These are phyloP conservation scores for Iris pallida DNA, from an alignment of 116 monocot species.

Conservation along the genomic window DNA sequence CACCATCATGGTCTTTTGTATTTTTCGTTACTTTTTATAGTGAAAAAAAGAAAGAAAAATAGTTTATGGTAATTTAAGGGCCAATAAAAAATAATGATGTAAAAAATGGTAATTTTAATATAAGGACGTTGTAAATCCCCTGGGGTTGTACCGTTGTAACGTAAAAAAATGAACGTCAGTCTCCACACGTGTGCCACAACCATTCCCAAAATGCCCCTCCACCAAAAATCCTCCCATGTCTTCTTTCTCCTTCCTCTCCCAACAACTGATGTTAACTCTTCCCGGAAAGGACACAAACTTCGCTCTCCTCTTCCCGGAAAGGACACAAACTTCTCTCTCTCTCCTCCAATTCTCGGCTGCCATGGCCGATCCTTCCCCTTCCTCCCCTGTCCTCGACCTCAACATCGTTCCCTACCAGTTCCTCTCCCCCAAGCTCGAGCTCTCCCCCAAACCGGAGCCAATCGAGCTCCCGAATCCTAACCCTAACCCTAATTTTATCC, in stretches of 20 bases:
- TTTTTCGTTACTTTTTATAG: too few species aligned
- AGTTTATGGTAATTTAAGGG: too few species aligned
- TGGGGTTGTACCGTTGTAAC: too few species aligned
- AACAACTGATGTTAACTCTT: background rate
- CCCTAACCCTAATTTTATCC: constrained; percentile 7
- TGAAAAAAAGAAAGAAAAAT: too few species aligned
- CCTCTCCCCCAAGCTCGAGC: constrained; percentile 23
- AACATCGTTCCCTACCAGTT: constrained; percentile 26
- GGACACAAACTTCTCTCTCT: background rate
- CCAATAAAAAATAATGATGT: too few species aligned
- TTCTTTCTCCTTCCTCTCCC: background rate
- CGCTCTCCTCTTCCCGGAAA: background rate
- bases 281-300: background rate
- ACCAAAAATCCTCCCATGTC: background rate
- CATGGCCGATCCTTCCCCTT: constrained; percentile 19
- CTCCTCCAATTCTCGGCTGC: background rate
- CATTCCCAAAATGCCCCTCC: background rate
- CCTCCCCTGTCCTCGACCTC: constrained; percentile 27
- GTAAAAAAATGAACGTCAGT: background rate
- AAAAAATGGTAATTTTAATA: too few species aligned
- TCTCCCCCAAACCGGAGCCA: constrained; percentile 3
- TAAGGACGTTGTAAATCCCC: too few species aligned
- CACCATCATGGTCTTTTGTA: too few species aligned
- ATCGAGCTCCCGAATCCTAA: background rate
- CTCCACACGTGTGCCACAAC: background rate